Percentiles rank a stretch among this genome's conserved stretches.
These are phyloP conservation scores for Magnaporthiopsis poae DNA, from an alignment of 2,329 filamentous ascomycete genomes.

Conservation along the genomic window DNA sequence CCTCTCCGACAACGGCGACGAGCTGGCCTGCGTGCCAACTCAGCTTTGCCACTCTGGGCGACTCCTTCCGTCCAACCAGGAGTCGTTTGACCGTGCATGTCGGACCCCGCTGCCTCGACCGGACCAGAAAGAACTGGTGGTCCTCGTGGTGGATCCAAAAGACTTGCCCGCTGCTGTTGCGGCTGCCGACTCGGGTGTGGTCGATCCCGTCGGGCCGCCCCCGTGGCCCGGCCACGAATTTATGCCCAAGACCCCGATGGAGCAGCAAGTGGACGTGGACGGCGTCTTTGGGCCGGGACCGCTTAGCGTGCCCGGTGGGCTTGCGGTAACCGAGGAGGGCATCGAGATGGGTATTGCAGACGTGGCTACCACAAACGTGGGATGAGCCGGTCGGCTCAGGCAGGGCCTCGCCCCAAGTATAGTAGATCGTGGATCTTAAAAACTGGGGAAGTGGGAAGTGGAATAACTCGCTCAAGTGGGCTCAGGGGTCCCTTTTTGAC, in stretches of 20 bases:
- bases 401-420: background rate
- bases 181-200: background rate
- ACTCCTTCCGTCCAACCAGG: conserved; percentile 2
- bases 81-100: conserved; percentile 10
- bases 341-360: conserved; percentile 18
- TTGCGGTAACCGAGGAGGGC: conserved; percentile 48
- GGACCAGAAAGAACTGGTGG: conserved; percentile 11
- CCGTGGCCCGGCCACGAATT: background rate
- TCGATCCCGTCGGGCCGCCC: background rate
- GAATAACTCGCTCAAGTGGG: background rate
- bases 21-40: conserved; percentile 9
- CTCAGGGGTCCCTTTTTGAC: background rate
- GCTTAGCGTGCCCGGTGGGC: conserved; percentile 39
- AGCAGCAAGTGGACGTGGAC: conserved; percentile 22
- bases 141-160: conserved; percentile 7
- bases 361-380: background rate
- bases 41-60: conserved; percentile 10
- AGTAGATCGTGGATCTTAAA: background rate
- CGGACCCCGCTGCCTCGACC: conserved; percentile 14
- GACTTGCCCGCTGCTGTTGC: background rate
- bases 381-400: background rate
- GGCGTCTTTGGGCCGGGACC: conserved; percentile 28
- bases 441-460: background rate
- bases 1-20: conserved; percentile 4
- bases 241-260: conserved; percentile 18